These are phyloP conservation scores for Musa itinerans DNA, from an alignment of 176 grass and related monocot species.

Conservation along the genomic window DNA sequence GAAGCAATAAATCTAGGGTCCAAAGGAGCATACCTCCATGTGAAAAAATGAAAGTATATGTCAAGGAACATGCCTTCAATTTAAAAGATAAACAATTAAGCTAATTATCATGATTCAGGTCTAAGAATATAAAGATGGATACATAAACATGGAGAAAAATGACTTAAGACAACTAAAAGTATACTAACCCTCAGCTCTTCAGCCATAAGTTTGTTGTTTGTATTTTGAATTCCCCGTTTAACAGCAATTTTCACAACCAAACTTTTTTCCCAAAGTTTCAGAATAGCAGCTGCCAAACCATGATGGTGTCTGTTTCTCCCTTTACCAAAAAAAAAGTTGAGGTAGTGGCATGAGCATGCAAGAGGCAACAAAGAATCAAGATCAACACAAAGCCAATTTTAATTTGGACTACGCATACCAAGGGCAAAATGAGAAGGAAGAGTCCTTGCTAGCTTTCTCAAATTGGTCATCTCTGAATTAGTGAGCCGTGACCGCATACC, in stretches of 20 bases:
- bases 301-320: slow-evolving; percentile 87
- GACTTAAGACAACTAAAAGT: slow-evolving; percentile 17
- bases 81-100: not conserved
- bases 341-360: slow-evolving; percentile 8
- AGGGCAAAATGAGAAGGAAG: slow-evolving; percentile 91
- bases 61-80: not conserved
- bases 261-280: slow-evolving; percentile 92
- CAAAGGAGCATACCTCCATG: not conserved
- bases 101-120: not conserved
- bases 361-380: not conserved
- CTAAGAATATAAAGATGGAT: slow-evolving; percentile 15
- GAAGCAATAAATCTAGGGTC: not conserved
- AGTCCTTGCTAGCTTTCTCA: slow-evolving; percentile 63
- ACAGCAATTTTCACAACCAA: slow-evolving; percentile 84
- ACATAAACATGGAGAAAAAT: slow-evolving; percentile 1
- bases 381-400: not conserved
- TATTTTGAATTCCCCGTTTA: slow-evolving; percentile 85
- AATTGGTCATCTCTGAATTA: slow-evolving; percentile 52
- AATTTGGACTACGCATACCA: slow-evolving; percentile 40
- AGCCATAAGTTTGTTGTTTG: slow-evolving; percentile 92
- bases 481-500: slow-evolving; percentile 54
- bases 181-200: slow-evolving; percentile 78
- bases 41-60: not conserved
- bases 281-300: slow-evolving; percentile 73
- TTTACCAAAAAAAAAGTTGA: slow-evolving; percentile 20